These are phyloP conservation scores for Pseudophaeomoniella oleicola DNA, from an alignment of 2,329 filamentous ascomycete genomes.

Conservation along the genomic window DNA sequence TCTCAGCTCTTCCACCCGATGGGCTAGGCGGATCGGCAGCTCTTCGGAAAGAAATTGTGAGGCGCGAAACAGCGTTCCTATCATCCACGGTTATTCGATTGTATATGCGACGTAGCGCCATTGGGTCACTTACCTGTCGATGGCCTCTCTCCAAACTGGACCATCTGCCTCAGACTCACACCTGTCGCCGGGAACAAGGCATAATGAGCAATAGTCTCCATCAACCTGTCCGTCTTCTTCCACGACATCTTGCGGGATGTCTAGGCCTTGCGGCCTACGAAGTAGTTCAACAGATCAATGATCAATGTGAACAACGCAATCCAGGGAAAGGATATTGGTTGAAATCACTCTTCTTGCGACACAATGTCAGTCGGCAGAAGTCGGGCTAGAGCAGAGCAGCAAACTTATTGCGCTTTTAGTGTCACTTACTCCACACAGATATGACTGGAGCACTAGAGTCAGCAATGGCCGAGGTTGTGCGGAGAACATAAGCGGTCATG, in stretches of 20 bases:
- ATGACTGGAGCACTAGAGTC: too few relatives aligned
- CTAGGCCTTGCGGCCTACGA: conserved; percentile 14
- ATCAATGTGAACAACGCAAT: too few relatives aligned
- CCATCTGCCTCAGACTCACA: conserved; percentile 95
- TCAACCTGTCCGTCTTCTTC: conserved; percentile 79
- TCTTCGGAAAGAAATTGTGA: conserved; percentile 98
- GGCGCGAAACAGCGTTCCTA: conserved; percentile 89
- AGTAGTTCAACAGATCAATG: conserved; percentile 8
- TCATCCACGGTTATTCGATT: conserved; percentile 1
- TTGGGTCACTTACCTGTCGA: conserved; percentile 52
- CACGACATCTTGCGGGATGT: conserved; percentile 56
- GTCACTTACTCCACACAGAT: too few relatives aligned
- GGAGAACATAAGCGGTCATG: too few relatives aligned
- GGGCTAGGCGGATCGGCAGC: conserved; percentile 87
- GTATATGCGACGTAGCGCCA: neutral
- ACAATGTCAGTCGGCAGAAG: neutral
- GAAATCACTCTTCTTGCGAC: neutral
- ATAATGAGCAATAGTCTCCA: conserved; percentile 96
- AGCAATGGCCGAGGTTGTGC: too few relatives aligned
- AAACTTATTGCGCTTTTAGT: too few relatives aligned
- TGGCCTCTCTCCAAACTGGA: conserved; percentile 90
- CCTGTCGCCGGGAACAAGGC: conserved; percentile 93
- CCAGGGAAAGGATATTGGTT: too few relatives aligned
- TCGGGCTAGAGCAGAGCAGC: neutral
- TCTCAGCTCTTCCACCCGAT: conserved; percentile 87